Evolutionary conservation across 495 filamentous ascomycete species (phyloP).

Genomic region (Pyrenula aspistea): DNA sequence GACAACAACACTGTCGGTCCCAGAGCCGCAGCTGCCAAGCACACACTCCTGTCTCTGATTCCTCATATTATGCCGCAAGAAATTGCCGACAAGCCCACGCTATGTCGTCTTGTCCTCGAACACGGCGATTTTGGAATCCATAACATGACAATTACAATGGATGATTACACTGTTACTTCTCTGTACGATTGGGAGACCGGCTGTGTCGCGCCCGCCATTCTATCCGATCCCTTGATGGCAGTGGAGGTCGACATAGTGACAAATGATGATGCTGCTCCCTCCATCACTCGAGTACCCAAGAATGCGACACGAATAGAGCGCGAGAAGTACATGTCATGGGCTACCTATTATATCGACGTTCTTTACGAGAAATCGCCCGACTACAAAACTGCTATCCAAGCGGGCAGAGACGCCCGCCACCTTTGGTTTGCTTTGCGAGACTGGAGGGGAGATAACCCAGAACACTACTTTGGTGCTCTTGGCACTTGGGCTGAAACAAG

Average conservation of each 20-base stretch:
- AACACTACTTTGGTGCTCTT: constrained; percentile 21
- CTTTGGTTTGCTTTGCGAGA: constrained; percentile 24
- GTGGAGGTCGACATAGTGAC: constrained; percentile 19
- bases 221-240: constrained; percentile 20
- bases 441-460: constrained; percentile 21
- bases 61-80: constrained; percentile 16
- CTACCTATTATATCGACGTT: constrained; percentile 15
- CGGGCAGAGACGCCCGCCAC: constrained; percentile 21
- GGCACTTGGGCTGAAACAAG: too few relatives aligned
- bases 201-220: too few relatives aligned
- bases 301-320: constrained; percentile 9
- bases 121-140: constrained; percentile 25
- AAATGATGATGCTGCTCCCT: constrained; percentile 16
- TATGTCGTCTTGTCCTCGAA: constrained; percentile 23
- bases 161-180: too few relatives aligned
- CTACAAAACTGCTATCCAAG: constrained; percentile 18
- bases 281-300: constrained; percentile 11
- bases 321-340: constrained; percentile 14
- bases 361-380: constrained; percentile 11
- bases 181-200: too few relatives aligned
- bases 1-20: constrained; percentile 20
- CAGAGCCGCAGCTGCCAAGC: constrained; percentile 19
- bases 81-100: constrained; percentile 8
- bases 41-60: constrained; percentile 17
- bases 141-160: constrained; percentile 19